A percentile compares a stretch with the other conserved stretches of the same genome.
Evolutionary conservation across 169 alveolate species (phyloP).

Genomic region (Perkinsus chesapeaki): DNA sequence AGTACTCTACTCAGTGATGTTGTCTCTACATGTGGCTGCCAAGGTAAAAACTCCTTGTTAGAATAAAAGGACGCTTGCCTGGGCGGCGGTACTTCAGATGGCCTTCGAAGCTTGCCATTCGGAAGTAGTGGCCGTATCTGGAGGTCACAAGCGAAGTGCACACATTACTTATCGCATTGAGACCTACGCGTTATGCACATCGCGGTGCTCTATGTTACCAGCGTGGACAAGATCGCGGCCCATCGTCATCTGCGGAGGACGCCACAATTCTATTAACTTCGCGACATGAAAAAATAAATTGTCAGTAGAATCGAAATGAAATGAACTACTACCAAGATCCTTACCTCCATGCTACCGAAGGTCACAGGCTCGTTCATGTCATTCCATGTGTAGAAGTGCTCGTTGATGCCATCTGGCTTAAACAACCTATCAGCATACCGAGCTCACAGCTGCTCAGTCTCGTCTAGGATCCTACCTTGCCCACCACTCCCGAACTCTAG

Average conservation of each 20-base stretch:
- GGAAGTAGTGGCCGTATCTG: background rate
- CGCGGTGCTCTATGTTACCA: background rate
- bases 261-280: background rate
- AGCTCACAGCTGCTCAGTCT: background rate
- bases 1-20: background rate
- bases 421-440: background rate
- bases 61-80: background rate
- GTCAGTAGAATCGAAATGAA: no score
- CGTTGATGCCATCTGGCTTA: background rate
- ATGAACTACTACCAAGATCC: no score
- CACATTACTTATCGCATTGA: background rate
- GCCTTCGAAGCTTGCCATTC: background rate
- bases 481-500: background rate
- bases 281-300: background rate
- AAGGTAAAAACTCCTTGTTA: background rate
- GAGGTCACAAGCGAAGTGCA: background rate
- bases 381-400: background rate
- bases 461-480: background rate
- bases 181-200: background rate
- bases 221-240: background rate
- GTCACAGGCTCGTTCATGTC: background rate
- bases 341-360: background rate
- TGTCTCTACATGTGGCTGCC: background rate
- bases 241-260: background rate
- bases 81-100: background rate